Evolutionary conservation across 768 basidiomycete species (phyloP).

Genomic region (Panellus pusillus): DNA sequence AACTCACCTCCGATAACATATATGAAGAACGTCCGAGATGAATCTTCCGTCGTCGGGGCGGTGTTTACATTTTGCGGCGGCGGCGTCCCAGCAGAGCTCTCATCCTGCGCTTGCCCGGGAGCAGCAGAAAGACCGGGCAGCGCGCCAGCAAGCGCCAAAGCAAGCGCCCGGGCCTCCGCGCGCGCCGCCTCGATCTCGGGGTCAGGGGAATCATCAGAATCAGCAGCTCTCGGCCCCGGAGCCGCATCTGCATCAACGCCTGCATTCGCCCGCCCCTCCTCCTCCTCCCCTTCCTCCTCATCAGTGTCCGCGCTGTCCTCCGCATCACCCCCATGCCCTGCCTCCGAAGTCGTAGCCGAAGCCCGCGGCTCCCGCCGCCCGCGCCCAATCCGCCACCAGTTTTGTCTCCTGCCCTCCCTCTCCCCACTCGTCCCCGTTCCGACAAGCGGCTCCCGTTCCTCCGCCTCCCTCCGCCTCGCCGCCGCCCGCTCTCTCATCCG

Average conservation of each 20-base stretch:
- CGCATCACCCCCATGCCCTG: too few species aligned
- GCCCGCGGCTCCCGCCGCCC: too few species aligned
- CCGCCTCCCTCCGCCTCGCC: neutral
- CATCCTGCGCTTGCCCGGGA: neutral
- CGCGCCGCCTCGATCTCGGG: neutral
- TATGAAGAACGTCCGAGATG: conserved; percentile 79
- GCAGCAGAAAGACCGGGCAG: conserved; percentile 25
- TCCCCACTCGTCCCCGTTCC: too few species aligned
- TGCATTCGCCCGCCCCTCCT: neutral
- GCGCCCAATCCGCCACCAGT: too few species aligned
- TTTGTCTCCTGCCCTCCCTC: too few species aligned
- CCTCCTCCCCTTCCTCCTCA: too few species aligned
- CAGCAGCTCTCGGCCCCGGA: too few species aligned
- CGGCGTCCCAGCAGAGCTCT: neutral
- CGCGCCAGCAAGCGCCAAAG: conserved; percentile 11
- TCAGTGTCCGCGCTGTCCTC: too few species aligned
- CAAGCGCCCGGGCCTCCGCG: conserved; percentile 16
- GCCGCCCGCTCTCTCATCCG: too few species aligned
- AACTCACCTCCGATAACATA: conserved; percentile 81
- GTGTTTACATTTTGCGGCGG: neutral
- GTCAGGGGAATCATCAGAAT: neutral
- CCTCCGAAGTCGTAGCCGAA: too few species aligned
- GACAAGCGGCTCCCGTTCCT: neutral
- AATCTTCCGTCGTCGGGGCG: conserved; percentile 18
- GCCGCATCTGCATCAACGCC: neutral